These are phyloP conservation scores for Gynochthodes officinalis DNA, from an alignment of 257 asterid species.

Conservation along the genomic window DNA sequence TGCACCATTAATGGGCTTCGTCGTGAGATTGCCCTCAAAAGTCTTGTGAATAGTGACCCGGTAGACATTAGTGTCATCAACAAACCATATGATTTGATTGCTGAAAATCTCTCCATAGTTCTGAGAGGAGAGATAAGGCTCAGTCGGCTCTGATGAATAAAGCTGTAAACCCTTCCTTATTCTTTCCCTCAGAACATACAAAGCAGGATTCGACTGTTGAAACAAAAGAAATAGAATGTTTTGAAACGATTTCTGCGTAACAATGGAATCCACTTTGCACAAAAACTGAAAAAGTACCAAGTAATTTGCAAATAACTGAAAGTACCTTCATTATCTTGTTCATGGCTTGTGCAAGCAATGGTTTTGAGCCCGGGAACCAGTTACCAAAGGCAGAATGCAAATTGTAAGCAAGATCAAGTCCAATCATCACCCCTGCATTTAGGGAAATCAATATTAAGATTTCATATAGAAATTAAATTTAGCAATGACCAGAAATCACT, in stretches of 20 bases:
- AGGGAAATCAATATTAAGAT: conserved; percentile 1
- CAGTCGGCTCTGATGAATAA: conserved; percentile 98
- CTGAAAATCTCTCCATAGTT: conserved; percentile 98
- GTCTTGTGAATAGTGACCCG: conserved; percentile 99
- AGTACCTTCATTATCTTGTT: conserved; percentile 98
- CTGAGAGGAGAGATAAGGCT: conserved; percentile 96
- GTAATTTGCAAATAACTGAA: neutral
- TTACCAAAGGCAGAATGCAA: conserved; percentile 98
- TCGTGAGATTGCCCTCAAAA: conserved; percentile 92
- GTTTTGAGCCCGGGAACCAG: conserved; percentile 99
- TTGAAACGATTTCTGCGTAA: neutral
- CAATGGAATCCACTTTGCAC: neutral
- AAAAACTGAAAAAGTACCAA: neutral
- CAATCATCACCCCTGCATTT: conserved; percentile 94
- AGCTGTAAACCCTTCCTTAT: conserved; percentile 94
- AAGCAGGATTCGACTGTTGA: conserved; percentile 92
- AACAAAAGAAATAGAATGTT: neutral
- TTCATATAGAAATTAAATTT: neutral
- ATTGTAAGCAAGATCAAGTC: conserved; percentile 92
- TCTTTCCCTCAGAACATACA: conserved; percentile 91
- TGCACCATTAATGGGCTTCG: conserved; percentile 98
- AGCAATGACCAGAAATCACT: neutral
- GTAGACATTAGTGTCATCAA: conserved; percentile 95
- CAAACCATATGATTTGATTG: conserved; percentile 98
- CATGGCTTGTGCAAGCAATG: conserved; percentile 98